A percentile compares a stretch with the other conserved stretches of the same genome.
These are phyloP conservation scores for Effrenium voratum DNA, from an alignment of 73 alveolate species.

Conservation along the genomic window DNA sequence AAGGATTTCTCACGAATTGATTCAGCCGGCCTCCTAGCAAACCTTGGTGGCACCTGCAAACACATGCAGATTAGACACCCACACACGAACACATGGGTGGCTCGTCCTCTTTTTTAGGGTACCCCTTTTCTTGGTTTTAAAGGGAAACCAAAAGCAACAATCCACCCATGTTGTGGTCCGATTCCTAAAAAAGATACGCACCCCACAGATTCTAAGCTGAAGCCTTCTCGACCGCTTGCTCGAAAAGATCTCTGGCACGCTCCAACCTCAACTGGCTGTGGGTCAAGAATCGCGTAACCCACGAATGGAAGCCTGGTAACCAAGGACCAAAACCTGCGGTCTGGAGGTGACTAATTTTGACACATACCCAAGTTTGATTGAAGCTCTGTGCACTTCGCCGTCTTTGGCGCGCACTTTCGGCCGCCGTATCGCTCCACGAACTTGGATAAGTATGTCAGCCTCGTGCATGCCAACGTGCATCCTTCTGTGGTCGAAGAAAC, in stretches of 20 bases:
- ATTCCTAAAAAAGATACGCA: not conserved
- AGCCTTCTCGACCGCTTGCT: conserved; percentile 94
- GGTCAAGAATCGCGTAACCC: too few species aligned
- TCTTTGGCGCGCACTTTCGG: conserved; percentile 6
- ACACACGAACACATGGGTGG: too few species aligned
- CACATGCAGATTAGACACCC: too few species aligned
- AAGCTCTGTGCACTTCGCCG: not conserved
- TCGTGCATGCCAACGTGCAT: not conserved
- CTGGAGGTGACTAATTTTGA: too few species aligned
- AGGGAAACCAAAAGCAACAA: too few species aligned
- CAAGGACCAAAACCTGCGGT: too few species aligned
- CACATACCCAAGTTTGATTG: not conserved
- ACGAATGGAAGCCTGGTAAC: too few species aligned
- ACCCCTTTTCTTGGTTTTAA: too few species aligned
- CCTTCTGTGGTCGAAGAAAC: not conserved
- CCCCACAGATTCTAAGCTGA: not conserved
- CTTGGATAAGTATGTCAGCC: conserved; percentile 95
- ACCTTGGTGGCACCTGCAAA: conserved; percentile 86
- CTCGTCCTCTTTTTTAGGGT: too few species aligned
- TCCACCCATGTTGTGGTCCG: too few species aligned
- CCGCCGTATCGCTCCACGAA: conserved; percentile 95
- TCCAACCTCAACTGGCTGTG: conserved; percentile 95
- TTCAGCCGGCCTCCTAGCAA: conserved; percentile 94
- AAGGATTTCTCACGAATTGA: too few species aligned
- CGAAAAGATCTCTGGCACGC: conserved; percentile 97